Evolutionary conservation across 2,329 filamentous ascomycete genomes (phyloP).

Genomic region (Neurospora sp.): DNA sequence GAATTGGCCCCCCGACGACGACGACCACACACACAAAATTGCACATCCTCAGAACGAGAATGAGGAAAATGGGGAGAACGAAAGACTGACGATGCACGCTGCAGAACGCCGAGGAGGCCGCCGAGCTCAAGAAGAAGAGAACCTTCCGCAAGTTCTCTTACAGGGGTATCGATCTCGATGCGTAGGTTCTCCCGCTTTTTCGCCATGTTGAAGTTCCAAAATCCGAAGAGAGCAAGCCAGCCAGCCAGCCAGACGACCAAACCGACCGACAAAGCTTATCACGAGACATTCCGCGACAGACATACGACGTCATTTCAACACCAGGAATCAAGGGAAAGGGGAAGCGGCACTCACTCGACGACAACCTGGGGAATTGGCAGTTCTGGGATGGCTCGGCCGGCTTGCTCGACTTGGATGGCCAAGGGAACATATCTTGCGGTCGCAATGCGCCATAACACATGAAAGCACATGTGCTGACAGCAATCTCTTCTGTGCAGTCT

Average conservation of each 20-base stretch:
- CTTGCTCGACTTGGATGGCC: not conserved
- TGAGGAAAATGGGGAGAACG: not conserved
- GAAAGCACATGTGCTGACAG: slow-evolving; percentile 8
- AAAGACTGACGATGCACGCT: slow-evolving; percentile 1
- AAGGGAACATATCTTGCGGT: not conserved
- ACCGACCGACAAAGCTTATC: not conserved
- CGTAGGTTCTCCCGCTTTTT: slow-evolving; percentile 52
- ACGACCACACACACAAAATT: not conserved
- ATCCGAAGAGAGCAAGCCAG: not conserved
- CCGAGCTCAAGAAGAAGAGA: slow-evolving; percentile 99
- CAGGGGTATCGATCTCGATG: slow-evolving; percentile 98
- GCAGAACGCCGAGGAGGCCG: slow-evolving; percentile 94
- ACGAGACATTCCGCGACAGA: not conserved
- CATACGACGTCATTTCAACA: not conserved
- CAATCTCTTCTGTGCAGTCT: slow-evolving; percentile 50
- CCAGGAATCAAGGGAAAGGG: not conserved
- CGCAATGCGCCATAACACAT: not conserved
- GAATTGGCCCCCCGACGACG: not conserved
- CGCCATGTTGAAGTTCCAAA: not conserved
- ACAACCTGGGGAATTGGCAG: not conserved
- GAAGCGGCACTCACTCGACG: not conserved
- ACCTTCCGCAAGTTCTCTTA: slow-evolving; percentile 99
- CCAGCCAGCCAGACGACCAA: not conserved
- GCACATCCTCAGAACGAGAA: not conserved
- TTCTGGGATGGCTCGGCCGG: not conserved